These are phyloP conservation scores for Fusarium sp. DNA, from an alignment of 2,329 filamentous ascomycete species.

Conservation along the genomic window DNA sequence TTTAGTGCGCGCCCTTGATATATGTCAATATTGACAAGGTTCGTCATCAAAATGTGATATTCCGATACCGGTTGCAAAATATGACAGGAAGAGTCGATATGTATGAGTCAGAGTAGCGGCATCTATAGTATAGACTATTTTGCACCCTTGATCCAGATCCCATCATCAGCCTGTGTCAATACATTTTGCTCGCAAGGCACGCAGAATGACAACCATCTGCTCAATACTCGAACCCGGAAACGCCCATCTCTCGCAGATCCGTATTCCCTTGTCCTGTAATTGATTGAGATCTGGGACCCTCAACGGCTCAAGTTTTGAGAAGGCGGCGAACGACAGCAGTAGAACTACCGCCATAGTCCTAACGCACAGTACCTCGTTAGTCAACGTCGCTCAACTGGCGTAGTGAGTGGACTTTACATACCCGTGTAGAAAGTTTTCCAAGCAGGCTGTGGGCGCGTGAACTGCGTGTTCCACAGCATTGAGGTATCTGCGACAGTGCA, in stretches of 20 bases:
- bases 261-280: constrained; percentile 33
- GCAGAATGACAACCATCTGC: constrained; percentile 37
- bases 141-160: neutral
- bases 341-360: constrained; percentile 34
- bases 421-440: constrained; percentile 35
- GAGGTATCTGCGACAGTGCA: constrained; percentile 28
- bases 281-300: constrained; percentile 29
- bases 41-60: neutral
- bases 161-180: constrained; percentile 24
- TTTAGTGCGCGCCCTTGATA: constrained; percentile 22
- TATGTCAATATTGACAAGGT: constrained; percentile 11
- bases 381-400: accelerated
- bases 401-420: neutral
- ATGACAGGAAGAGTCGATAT: too few relatives aligned
- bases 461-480: constrained; percentile 30
- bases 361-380: neutral
- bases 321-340: constrained; percentile 31
- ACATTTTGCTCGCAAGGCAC: constrained; percentile 30
- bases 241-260: constrained; percentile 34
- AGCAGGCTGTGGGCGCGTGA: constrained; percentile 10
- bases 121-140: too few relatives aligned
- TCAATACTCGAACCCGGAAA: constrained; percentile 36
- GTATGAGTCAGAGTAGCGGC: too few relatives aligned
- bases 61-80: neutral
- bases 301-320: constrained; percentile 21